Conservation (phyloP, 306 rosid genomes). For the Bauhinia variegata region DNA sequence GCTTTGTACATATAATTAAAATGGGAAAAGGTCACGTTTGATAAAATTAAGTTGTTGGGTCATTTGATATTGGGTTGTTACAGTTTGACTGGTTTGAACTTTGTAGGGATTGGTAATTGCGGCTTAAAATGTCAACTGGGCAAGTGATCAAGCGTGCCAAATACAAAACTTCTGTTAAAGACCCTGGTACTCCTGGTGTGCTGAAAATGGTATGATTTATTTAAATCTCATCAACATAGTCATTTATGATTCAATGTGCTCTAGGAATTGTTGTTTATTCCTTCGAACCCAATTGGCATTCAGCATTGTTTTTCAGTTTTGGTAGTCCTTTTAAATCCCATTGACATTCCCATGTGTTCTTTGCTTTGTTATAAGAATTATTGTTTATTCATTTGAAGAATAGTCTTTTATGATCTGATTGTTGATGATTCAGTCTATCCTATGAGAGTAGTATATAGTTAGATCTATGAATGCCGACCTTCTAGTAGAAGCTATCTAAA, state of each 20-base stretch:
- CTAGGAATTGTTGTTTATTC: background rate
- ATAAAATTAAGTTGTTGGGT: background rate
- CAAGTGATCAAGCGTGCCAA: slow-evolving; percentile 75
- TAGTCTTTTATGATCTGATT: background rate
- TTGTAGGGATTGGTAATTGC: slow-evolving; percentile 12
- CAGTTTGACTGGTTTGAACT: slow-evolving; percentile 25
- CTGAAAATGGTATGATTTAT: slow-evolving; percentile 63
- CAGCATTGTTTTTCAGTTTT: slow-evolving; percentile 17
- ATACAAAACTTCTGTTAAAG: slow-evolving; percentile 72
- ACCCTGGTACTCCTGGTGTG: slow-evolving; percentile 83
- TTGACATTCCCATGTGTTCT: background rate
- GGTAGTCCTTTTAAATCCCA: background rate
- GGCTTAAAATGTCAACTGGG: slow-evolving; percentile 55
- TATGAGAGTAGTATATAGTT: background rate
- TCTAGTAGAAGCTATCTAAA: background rate
- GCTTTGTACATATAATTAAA: no score
- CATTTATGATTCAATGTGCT: background rate
- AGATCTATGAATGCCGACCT: background rate
- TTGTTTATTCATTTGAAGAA: no score
- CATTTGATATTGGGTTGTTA: background rate
- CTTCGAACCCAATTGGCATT: slow-evolving; percentile 18
- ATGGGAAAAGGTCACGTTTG: background rate
- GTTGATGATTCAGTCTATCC: no score
- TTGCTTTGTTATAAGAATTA: background rate
- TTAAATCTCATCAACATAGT: background rate